phyloP scores from a whole-genome alignment of 352 stramenopile species.

The Globisporangium paroecandrum region DNA sequence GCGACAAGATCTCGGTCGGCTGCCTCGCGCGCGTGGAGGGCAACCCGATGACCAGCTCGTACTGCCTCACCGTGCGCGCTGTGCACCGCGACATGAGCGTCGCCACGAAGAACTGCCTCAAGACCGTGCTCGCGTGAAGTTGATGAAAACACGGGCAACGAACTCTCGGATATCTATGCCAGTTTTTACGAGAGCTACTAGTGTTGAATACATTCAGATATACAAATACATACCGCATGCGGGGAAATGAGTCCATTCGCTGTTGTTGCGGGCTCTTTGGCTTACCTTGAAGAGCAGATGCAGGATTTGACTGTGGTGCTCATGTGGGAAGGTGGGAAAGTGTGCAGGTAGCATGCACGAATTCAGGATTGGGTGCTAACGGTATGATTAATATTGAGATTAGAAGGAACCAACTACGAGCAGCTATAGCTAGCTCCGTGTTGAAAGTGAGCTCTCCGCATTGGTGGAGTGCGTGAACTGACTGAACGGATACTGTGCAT shows the following conservation, averaged over 20 bases:
- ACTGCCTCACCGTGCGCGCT: slow-evolving; percentile 90
- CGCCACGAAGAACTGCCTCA: slow-evolving; percentile 67
- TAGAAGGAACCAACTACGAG: too few species aligned
- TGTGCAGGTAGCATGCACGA: too few species aligned
- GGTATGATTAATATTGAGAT: too few species aligned
- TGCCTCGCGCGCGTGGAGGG: slow-evolving; percentile 90
- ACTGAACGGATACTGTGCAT: too few species aligned
- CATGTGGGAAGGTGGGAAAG: too few species aligned
- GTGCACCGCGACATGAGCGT: slow-evolving; percentile 86
- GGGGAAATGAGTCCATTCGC: not conserved
- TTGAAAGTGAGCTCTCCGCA: too few species aligned
- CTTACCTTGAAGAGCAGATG: not conserved
- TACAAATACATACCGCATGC: not conserved
- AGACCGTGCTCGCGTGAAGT: slow-evolving; percentile 39
- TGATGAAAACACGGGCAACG: not conserved
- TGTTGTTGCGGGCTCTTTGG: not conserved
- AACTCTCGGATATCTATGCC: not conserved
- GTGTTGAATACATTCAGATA: not conserved
- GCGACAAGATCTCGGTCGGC: slow-evolving; percentile 93
- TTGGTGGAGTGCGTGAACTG: too few species aligned
- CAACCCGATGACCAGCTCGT: slow-evolving; percentile 72
- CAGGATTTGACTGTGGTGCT: not conserved
- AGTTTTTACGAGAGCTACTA: not conserved
- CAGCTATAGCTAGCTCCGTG: too few species aligned
- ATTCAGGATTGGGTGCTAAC: too few species aligned